phyloP scores from a whole-genome alignment of 495 filamentous ascomycete species.

The Neurospora sp. region DNA sequence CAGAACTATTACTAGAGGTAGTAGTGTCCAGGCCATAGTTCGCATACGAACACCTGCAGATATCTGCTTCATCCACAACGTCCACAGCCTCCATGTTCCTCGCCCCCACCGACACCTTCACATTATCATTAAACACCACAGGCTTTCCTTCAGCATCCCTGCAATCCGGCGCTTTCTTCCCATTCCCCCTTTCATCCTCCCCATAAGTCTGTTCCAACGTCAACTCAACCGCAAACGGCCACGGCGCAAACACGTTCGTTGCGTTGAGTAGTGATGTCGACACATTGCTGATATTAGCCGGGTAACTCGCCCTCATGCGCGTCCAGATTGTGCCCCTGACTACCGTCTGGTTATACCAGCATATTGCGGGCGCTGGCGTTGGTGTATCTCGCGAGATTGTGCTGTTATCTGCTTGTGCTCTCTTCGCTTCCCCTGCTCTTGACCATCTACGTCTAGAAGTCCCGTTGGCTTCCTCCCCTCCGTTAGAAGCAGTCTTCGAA shows the following conservation, averaged over 20 bases:
- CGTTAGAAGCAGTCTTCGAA: background rate
- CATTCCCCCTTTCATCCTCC: slow-evolving; percentile 13
- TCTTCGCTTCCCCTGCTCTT: background rate
- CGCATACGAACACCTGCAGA: slow-evolving; percentile 15
- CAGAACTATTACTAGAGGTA: background rate
- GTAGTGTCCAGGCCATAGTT: slow-evolving; percentile 10
- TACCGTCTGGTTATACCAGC: slow-evolving; percentile 40
- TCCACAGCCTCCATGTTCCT: background rate
- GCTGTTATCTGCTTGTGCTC: background rate
- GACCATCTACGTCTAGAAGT: background rate
- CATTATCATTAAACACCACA: slow-evolving; percentile 5
- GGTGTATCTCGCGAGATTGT: background rate
- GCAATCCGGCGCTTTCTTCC: slow-evolving; percentile 36
- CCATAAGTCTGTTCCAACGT: slow-evolving; percentile 22
- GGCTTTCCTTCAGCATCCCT: slow-evolving; percentile 7
- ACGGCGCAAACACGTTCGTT: slow-evolving; percentile 19
- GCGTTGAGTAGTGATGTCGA: background rate
- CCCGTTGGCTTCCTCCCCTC: background rate
- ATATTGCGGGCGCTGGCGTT: slow-evolving; percentile 17
- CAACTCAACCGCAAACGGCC: slow-evolving; percentile 41
- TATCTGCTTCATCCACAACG: background rate
- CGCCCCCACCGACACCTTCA: background rate
- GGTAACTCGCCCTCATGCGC: slow-evolving; percentile 31
- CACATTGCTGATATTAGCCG: slow-evolving; percentile 9
- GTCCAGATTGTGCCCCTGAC: slow-evolving; percentile 45